A percentile compares a stretch with the other conserved stretches of the same genome.
Evolutionary conservation across 768 basidiomycete genomes (phyloP).

Genomic region (Boletus vinaceobasis): DNA sequence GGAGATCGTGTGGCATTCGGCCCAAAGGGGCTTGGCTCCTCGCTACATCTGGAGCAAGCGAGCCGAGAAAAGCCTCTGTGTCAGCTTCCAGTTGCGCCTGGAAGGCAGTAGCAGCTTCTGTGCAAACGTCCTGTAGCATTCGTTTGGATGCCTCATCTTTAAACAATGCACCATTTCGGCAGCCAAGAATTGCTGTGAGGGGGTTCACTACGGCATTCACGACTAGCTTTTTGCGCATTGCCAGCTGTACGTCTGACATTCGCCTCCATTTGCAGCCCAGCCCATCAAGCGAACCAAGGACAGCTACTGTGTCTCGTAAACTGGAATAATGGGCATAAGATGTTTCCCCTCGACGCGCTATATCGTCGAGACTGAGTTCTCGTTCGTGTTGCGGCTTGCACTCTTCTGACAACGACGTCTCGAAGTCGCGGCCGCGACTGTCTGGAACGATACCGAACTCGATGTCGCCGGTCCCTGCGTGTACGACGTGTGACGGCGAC

Average conservation of each 20-base stretch:
- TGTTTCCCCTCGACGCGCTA: constrained; percentile 38
- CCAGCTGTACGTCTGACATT: constrained; percentile 60
- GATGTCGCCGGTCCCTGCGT: constrained; percentile 66
- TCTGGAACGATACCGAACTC: constrained; percentile 82
- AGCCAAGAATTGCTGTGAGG: constrained; percentile 75
- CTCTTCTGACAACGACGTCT: constrained; percentile 45
- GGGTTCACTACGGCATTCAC: constrained; percentile 83
- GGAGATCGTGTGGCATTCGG: constrained; percentile 47
- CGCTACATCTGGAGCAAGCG: constrained; percentile 23
- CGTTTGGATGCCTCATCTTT: constrained; percentile 38
- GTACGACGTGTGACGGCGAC: constrained; percentile 52
- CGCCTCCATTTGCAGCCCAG: constrained; percentile 66
- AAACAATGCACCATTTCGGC: constrained; percentile 76
- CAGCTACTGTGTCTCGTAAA: constrained; percentile 66
- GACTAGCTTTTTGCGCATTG: constrained; percentile 76
- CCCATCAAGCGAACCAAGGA: constrained; percentile 50
- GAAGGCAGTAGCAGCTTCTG: constrained; percentile 70
- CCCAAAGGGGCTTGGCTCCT: constrained; percentile 29
- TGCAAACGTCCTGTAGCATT: constrained; percentile 54
- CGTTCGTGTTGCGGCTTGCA: constrained; percentile 35
- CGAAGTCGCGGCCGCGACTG: constrained; percentile 57
- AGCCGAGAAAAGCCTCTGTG: constrained; percentile 21
- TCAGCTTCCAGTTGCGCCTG: constrained; percentile 46
- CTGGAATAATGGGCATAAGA: constrained; percentile 47
- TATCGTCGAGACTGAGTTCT: constrained; percentile 49